A percentile compares a stretch with the other conserved stretches of the same genome.
Conservation (phyloP, 2,329 filamentous ascomycete genomes). For the Rugonectria rugulosa region DNA sequence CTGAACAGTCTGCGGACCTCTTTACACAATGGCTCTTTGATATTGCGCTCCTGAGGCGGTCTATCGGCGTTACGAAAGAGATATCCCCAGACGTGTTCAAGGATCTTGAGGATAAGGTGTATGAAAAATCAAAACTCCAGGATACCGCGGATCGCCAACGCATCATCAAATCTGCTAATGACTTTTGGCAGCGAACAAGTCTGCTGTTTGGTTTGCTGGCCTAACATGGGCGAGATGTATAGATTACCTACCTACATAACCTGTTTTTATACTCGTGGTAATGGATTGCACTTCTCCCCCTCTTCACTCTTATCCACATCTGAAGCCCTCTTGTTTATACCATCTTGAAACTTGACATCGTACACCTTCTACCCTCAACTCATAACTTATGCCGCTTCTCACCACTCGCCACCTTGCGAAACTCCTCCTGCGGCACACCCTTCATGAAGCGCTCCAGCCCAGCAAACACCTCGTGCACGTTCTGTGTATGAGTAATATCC, state of each 20-base stretch:
- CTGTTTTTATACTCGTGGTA: not conserved
- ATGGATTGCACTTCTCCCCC: not conserved
- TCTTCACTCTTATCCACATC: not conserved
- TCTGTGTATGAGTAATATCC: conserved; percentile 77
- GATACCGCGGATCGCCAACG: conserved; percentile 57
- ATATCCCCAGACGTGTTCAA: conserved; percentile 45
- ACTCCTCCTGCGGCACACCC: conserved; percentile 88
- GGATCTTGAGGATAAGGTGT: conserved; percentile 55
- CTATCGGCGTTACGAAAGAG: conserved; percentile 46
- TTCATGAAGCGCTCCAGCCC: conserved; percentile 82
- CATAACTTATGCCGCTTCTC: conserved; percentile 95
- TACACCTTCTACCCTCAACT: not conserved
- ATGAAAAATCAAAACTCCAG: conserved; percentile 56
- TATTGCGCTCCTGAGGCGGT: conserved; percentile 57
- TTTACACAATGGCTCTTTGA: conserved; percentile 70
- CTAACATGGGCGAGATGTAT: conserved; percentile 30
- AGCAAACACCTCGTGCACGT: conserved; percentile 83
- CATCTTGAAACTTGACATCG: not conserved
- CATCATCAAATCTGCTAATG: conserved; percentile 69
- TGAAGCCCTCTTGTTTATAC: not conserved
- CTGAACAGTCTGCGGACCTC: conserved; percentile 53
- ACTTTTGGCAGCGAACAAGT: conserved; percentile 85
- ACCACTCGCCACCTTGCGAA: conserved; percentile 81
- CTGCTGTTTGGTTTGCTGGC: conserved; percentile 81
- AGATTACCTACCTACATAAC: conserved; percentile 19